Base-by-base conservation (phyloP, 306 rosid species). In the Dryas drummondii region DNA sequence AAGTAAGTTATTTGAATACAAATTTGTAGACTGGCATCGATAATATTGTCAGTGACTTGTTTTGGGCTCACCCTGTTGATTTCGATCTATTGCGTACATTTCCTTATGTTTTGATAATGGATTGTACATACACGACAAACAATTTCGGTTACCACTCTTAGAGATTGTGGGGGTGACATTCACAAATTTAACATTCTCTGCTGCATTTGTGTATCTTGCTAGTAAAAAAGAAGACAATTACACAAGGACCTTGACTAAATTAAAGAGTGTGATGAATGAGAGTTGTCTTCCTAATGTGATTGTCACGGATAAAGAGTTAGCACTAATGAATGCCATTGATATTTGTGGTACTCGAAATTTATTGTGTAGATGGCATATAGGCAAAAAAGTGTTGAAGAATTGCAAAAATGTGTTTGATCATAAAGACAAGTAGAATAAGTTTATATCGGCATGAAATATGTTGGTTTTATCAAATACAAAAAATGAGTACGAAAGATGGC, bases 51-150 rank as follows among this genome's bases (percentile, higher is more conserved):
- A 55, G 16, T 5, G 41, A 71, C 11, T 42, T 54, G 9, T 71
- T 70, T 32, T 69, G 73, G 70, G 52, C 52, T n/a, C 52, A 65
- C 68, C 68, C 27, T 63, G 22, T 5, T 63, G 14, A 11, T 41
- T 15, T 66, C 3, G 32, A 44, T 7, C 10, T 66, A 17, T 66
- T 66, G 19, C 9, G 4, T 1, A 55, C 16, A 3, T 46, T 66
- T 66, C 1, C 40, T 13, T 27, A 51, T 7, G n/a, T 45, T 16
- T 11, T 66, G 14, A 9, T 42, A 6, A 44, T 65, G 70, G 51
- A 64, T 64, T 64, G 52, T 13, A 44, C 70, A 10, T 45, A 46
- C 14, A 66, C 44, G 16, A 45, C 14, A 5, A 41, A 63, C 17
- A 63, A 4, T 7, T 63, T 15, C 13, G 1, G 1, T 37, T 4